phyloP scores from a whole-genome alignment of 345 rosid genomes.

The Arabis alpina region DNA sequence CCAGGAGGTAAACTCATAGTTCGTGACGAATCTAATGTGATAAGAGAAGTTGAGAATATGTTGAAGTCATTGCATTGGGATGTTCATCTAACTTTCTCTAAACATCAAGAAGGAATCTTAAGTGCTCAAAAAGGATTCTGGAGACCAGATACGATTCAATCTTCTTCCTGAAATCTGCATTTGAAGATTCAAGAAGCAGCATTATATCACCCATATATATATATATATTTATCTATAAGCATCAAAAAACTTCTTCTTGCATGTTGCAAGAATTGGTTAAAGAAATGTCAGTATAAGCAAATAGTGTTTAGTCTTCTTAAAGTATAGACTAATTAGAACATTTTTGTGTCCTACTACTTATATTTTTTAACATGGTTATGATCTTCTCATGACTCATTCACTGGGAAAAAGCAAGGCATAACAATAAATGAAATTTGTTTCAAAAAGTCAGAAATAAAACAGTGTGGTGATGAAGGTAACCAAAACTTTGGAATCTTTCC shows the following conservation, averaged over 20 bases:
- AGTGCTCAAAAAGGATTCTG: constrained; percentile 91
- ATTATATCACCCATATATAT: background rate
- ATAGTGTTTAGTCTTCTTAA: constrained; percentile 32
- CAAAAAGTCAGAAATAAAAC: background rate
- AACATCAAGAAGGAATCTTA: constrained; percentile 77
- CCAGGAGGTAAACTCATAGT: constrained; percentile 92
- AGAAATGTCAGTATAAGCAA: constrained; percentile 24
- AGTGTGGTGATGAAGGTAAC: background rate
- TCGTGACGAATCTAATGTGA: constrained; percentile 62
- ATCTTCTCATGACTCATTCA: background rate
- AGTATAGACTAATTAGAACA: constrained; percentile 42
- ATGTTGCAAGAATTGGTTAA: too few relatives aligned
- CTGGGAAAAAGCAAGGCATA: background rate
- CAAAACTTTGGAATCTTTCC: background rate
- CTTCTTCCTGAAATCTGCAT: constrained; percentile 41
- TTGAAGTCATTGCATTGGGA: constrained; percentile 85
- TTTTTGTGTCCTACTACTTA: background rate
- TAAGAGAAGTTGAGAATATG: constrained; percentile 76
- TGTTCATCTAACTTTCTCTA: constrained; percentile 74
- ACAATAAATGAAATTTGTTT: background rate
- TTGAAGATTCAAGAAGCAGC: constrained; percentile 17
- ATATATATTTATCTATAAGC: background rate
- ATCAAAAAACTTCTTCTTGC: background rate
- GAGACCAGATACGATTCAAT: constrained; percentile 73
- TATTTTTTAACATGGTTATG: constrained; percentile 13